A percentile compares a stretch with the other conserved stretches of the same genome.
Conservation (phyloP, 768 basidiomycete genomes). For the Boletus vinaceobasis region DNA sequence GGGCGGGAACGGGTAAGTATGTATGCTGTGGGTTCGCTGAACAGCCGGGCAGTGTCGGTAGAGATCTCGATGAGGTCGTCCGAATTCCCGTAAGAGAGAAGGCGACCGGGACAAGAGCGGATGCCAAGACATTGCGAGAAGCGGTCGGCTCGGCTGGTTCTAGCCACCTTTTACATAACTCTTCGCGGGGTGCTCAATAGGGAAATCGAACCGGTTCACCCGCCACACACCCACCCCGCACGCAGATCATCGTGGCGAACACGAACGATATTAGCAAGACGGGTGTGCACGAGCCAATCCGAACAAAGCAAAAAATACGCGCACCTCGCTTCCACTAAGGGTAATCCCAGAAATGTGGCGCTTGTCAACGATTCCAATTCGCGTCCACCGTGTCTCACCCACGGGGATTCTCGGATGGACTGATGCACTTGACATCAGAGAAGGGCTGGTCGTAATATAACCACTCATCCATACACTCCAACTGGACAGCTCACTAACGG, state of each 20-base stretch:
- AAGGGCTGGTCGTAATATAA: neutral
- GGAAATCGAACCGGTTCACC: slow-evolving; percentile 18
- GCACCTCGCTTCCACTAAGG: neutral
- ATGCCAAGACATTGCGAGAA: neutral
- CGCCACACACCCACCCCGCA: neutral
- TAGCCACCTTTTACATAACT: neutral
- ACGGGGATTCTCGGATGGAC: neutral
- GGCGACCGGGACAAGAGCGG: neutral
- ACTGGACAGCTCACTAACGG: neutral
- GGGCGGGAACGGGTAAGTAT: neutral
- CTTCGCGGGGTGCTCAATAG: neutral
- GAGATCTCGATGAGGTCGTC: neutral
- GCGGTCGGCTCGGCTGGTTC: neutral
- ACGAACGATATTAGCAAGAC: no score
- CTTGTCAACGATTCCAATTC: neutral
- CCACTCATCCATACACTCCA: neutral
- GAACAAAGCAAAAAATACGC: neutral
- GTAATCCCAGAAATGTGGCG: neutral
- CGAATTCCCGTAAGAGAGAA: no score
- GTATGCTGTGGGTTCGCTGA: neutral
- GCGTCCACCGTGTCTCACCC: neutral
- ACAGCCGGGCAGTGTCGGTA: neutral
- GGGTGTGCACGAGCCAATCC: neutral
- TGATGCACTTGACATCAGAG: neutral
- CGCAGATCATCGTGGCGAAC: neutral